Evolutionary conservation across 2,329 filamentous ascomycete species (phyloP).

Genomic region (Paraphoma sp.): DNA sequence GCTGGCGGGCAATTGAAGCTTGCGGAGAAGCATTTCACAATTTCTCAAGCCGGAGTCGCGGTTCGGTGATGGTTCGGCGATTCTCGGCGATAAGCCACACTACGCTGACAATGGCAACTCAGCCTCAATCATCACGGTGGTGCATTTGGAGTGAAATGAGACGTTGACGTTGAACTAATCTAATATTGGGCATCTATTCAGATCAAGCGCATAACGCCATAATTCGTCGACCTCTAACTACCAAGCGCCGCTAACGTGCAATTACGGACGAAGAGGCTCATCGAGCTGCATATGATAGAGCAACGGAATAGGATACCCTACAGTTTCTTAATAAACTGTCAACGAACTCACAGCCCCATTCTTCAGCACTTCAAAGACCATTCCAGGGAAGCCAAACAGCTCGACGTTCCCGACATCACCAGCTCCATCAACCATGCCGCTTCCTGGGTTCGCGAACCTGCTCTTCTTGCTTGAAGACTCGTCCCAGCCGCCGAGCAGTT

Average conservation of each 20-base stretch:
- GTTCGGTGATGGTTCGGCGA: slow-evolving; percentile 23
- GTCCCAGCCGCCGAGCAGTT: slow-evolving; percentile 71
- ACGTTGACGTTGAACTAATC: no score
- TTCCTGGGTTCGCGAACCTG: slow-evolving; percentile 41
- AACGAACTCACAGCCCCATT: slow-evolving; percentile 88
- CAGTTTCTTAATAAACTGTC: slow-evolving; percentile 74
- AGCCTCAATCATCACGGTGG: no score
- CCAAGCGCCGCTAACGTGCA: no score
- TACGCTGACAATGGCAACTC: no score
- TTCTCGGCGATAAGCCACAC: slow-evolving; percentile 3
- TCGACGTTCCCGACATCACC: slow-evolving; percentile 74
- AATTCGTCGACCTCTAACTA: no score
- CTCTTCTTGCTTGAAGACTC: slow-evolving; percentile 58
- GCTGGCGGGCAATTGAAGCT: slow-evolving; percentile 13
- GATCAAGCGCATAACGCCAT: no score
- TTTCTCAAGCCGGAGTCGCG: slow-evolving; percentile 17
- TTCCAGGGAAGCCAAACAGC: slow-evolving; percentile 88
- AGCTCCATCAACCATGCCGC: slow-evolving; percentile 52
- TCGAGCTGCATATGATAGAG: no score
- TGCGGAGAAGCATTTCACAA: slow-evolving; percentile 7
- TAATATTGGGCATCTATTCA: no score
- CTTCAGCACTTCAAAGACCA: slow-evolving; percentile 95
- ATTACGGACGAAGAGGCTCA: no score
- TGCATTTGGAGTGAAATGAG: no score
- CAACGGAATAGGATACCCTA: no score